These are phyloP conservation scores for Lichtheimia ornata DNA, from an alignment of 371 early-diverging fungal genomes.

Conservation along the genomic window DNA sequence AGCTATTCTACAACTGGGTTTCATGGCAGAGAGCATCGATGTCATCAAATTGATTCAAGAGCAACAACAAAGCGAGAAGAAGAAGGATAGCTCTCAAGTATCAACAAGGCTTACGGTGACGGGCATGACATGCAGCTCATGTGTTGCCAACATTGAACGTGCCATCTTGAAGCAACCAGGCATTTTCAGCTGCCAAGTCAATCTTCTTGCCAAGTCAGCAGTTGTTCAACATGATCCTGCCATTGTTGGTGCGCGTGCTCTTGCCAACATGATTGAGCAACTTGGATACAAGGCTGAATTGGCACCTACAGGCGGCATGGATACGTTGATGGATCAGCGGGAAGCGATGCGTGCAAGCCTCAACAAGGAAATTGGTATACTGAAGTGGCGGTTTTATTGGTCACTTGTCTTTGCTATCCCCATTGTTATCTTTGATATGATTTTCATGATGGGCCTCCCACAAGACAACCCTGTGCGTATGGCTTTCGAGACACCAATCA, in stretches of 20 bases:
- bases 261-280: constrained; percentile 60
- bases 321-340: constrained; percentile 37
- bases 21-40: constrained; percentile 56
- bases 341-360: constrained; percentile 50
- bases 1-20: constrained; percentile 47
- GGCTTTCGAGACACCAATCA: constrained; percentile 34
- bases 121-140: constrained; percentile 87
- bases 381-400: constrained; percentile 51
- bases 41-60: constrained; percentile 30
- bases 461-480: constrained; percentile 35
- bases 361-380: constrained; percentile 43
- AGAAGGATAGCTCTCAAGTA: constrained; percentile 12
- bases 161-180: constrained; percentile 54
- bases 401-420: constrained; percentile 63
- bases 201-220: constrained; percentile 65
- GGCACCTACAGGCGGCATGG: constrained; percentile 31
- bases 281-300: constrained; percentile 62
- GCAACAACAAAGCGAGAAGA: constrained; percentile 12
- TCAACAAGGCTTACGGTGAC: constrained; percentile 55
- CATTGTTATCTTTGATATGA: constrained; percentile 61
- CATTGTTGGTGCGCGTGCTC: constrained; percentile 46
- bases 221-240: constrained; percentile 60
- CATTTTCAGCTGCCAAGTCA: constrained; percentile 63
- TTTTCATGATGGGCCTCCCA: constrained; percentile 63
- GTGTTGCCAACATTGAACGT: constrained; percentile 75